Evolutionary conservation across 805 yeast species (phyloP).

Genomic region (Ogataea parapolymorpha): DNA sequence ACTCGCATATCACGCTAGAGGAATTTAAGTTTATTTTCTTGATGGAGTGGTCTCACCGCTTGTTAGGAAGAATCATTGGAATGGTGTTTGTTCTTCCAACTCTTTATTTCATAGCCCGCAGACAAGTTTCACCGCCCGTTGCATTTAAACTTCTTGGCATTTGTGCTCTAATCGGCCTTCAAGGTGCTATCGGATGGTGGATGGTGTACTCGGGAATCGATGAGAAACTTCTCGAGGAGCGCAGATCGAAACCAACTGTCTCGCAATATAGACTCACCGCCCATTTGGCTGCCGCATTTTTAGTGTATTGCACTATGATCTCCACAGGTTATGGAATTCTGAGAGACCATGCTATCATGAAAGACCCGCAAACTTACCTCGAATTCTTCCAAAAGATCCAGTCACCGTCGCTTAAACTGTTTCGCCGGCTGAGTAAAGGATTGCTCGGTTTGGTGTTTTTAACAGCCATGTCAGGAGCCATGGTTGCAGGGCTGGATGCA

Average conservation of each 20-base stretch:
- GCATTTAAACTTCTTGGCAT: slow-evolving; percentile 68
- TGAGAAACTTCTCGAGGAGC: slow-evolving; percentile 67
- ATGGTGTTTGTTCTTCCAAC: slow-evolving; percentile 81
- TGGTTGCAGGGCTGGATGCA: slow-evolving; percentile 98
- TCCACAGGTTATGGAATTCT: slow-evolving; percentile 86
- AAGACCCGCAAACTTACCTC: slow-evolving; percentile 57
- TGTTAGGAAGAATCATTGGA: slow-evolving; percentile 91
- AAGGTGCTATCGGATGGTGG: slow-evolving; percentile 99
- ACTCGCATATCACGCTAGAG: slow-evolving; percentile 83
- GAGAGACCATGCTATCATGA: slow-evolving; percentile 66
- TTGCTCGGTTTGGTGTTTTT: slow-evolving; percentile 69
- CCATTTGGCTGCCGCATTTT: slow-evolving; percentile 89
- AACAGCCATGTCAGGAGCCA: slow-evolving; percentile 96
- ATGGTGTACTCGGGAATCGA: slow-evolving; percentile 97
- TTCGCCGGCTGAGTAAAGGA: slow-evolving; percentile 53
- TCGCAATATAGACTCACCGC: slow-evolving; percentile 93
- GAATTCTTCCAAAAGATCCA: slow-evolving; percentile 55
- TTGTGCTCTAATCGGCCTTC: slow-evolving; percentile 78
- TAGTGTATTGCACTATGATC: slow-evolving; percentile 82
- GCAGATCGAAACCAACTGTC: slow-evolving; percentile 94
- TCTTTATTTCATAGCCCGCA: slow-evolving; percentile 66
- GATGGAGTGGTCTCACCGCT: slow-evolving; percentile 97
- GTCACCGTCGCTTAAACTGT: slow-evolving; percentile 54
- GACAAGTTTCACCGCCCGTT: slow-evolving; percentile 63
- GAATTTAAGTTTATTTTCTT: slow-evolving; percentile 92